A percentile compares a stretch with the other conserved stretches of the same genome.
Conservation (phyloP, 192 early-diverging fungal genomes). For the Kappamyces sp. region DNA sequence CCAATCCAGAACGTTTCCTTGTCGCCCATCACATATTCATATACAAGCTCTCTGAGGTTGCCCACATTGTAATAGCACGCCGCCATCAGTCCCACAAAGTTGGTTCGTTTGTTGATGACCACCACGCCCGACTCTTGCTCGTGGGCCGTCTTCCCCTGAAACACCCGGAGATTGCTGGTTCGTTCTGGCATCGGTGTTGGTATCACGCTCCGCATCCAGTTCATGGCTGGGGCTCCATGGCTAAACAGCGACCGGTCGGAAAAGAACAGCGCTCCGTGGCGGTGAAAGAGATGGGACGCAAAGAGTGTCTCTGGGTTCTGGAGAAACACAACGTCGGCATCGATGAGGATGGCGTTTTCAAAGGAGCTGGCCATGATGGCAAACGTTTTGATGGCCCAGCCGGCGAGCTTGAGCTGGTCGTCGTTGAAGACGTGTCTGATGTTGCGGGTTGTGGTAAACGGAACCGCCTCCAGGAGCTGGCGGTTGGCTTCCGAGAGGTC, state of each 20-base stretch:
- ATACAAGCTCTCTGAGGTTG: slow-evolving; percentile 17
- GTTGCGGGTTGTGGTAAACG: slow-evolving; percentile 17
- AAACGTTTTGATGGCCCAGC: slow-evolving; percentile 66
- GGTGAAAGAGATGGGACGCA: slow-evolving; percentile 26
- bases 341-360: slow-evolving; percentile 58
- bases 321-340: slow-evolving; percentile 64
- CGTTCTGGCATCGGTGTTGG: slow-evolving; percentile 36
- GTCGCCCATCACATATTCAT: slow-evolving; percentile 40
- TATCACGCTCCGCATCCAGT: slow-evolving; percentile 49
- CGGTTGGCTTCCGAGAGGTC: slow-evolving; percentile 16
- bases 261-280: slow-evolving; percentile 51
- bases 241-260: slow-evolving; percentile 47
- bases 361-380: slow-evolving; percentile 57
- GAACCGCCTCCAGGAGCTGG: slow-evolving; percentile 20
- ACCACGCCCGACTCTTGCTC: slow-evolving; percentile 66
- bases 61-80: slow-evolving; percentile 47
- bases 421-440: slow-evolving; percentile 30
- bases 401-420: slow-evolving; percentile 34
- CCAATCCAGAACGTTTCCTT: slow-evolving; percentile 69
- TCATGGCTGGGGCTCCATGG: slow-evolving; percentile 19
- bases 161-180: slow-evolving; percentile 34
- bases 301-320: slow-evolving; percentile 51
- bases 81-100: slow-evolving; percentile 46
- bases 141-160: slow-evolving; percentile 32
- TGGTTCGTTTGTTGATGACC: slow-evolving; percentile 45